Evolutionary conservation across 192 early-diverging fungal genomes (phyloP).

Genomic region (Dissophora ornata): DNA sequence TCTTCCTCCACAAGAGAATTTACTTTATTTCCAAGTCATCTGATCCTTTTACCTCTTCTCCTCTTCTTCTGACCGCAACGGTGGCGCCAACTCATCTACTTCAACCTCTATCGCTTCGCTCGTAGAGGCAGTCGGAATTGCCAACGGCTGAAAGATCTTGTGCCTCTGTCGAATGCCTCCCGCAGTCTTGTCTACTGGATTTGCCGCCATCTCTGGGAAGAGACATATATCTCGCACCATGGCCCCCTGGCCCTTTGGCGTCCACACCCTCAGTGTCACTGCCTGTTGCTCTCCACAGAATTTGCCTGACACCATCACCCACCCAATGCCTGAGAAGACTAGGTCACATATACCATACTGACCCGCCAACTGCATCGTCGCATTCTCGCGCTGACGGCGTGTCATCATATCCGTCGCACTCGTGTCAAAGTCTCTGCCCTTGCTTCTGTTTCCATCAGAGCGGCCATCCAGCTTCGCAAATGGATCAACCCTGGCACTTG

Average conservation of each 20-base stretch:
- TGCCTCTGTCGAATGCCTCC: constrained; percentile 43
- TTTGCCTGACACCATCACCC: constrained; percentile 53
- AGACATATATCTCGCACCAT: constrained; percentile 22
- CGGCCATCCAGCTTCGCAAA: constrained; percentile 13
- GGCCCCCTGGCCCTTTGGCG: constrained; percentile 33
- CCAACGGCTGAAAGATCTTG: constrained; percentile 26
- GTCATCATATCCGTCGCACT: constrained; percentile 1
- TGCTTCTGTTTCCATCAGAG: too few relatives aligned
- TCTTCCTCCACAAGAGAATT: too few relatives aligned
- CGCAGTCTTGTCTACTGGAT: constrained; percentile 39
- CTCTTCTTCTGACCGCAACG: too few relatives aligned
- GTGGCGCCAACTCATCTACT: too few relatives aligned
- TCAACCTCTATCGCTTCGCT: too few relatives aligned
- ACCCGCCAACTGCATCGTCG: constrained; percentile 12
- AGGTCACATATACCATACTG: constrained; percentile 48
- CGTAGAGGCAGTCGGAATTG: too few relatives aligned
- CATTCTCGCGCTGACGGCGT: constrained; percentile 9
- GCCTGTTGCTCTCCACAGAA: constrained; percentile 27
- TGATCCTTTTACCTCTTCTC: too few relatives aligned
- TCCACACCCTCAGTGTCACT: constrained; percentile 34
- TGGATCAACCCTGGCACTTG: too few relatives aligned
- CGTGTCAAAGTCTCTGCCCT: background rate
- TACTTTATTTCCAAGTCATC: too few relatives aligned
- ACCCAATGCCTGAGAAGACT: constrained; percentile 49
- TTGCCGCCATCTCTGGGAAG: constrained; percentile 37